phyloP scores from a whole-genome alignment of 1,284 basidiomycete genomes.

The Anthracocystis setariae region DNA sequence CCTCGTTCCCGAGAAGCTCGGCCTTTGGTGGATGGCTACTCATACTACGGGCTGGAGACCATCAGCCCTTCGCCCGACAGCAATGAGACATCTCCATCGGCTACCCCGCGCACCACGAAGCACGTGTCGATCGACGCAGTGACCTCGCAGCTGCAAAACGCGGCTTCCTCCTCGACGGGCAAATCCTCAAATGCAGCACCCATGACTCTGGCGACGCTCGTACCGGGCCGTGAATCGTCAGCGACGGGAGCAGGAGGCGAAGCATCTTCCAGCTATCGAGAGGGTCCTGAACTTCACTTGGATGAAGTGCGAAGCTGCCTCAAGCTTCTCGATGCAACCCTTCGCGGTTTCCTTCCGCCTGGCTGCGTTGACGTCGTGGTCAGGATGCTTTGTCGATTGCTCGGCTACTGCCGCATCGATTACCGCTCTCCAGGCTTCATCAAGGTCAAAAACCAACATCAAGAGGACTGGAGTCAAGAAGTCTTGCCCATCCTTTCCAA shows the following conservation, averaged over 20 bases:
- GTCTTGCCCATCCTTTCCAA: slow-evolving; percentile 52
- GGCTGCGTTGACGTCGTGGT: slow-evolving; percentile 51
- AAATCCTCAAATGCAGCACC: slow-evolving; percentile 38
- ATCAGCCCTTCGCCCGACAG: slow-evolving; percentile 48
- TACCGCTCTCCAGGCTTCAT: slow-evolving; percentile 30
- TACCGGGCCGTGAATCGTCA: slow-evolving; percentile 41
- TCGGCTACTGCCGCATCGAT: slow-evolving; percentile 53
- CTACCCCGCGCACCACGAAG: slow-evolving; percentile 38
- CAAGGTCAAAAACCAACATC: slow-evolving; percentile 15
- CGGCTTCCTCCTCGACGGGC: slow-evolving; percentile 11
- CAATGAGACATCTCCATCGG: slow-evolving; percentile 42
- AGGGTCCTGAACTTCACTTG: slow-evolving; percentile 50
- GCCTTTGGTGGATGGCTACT: slow-evolving; percentile 59
- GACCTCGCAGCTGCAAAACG: slow-evolving; percentile 28
- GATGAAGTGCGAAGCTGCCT: slow-evolving; percentile 56
- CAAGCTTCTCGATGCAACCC: slow-evolving; percentile 57
- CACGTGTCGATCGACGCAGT: slow-evolving; percentile 42
- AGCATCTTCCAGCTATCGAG: slow-evolving; percentile 21
- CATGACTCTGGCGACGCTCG: slow-evolving; percentile 53
- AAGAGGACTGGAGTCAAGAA: slow-evolving; percentile 44
- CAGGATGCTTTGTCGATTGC: slow-evolving; percentile 57
- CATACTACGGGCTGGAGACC: slow-evolving; percentile 63
- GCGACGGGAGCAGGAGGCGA: slow-evolving; percentile 9
- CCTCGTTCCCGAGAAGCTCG: slow-evolving; percentile 51
- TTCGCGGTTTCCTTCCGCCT: slow-evolving; percentile 61